Conservation (phyloP, 148 eudicot species). For the Drosera capensis region DNA sequence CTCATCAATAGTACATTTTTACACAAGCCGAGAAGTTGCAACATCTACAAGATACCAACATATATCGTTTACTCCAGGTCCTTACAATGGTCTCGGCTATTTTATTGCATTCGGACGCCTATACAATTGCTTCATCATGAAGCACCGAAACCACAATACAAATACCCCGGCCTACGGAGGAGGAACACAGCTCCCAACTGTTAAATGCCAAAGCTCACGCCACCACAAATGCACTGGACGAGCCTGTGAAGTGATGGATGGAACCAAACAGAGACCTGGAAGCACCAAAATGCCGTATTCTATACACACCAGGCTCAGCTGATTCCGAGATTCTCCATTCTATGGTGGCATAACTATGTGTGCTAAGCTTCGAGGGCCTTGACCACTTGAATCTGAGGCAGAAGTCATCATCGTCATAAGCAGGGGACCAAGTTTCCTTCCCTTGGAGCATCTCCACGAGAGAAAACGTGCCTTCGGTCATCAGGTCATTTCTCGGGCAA, state of each 20-base stretch:
- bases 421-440: conserved; percentile 53
- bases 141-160: too few relatives aligned
- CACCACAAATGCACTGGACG: conserved; percentile 78
- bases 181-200: too few relatives aligned
- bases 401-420: conserved; percentile 81
- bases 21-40: too few relatives aligned
- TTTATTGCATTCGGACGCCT: too few relatives aligned
- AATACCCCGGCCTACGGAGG: too few relatives aligned
- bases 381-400: conserved; percentile 76
- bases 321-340: conserved; percentile 68
- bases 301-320: conserved; percentile 54
- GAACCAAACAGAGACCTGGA: conserved; percentile 51
- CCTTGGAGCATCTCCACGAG: conserved; percentile 63
- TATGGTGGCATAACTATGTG: conserved; percentile 56
- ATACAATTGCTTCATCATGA: too few relatives aligned
- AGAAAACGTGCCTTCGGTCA: conserved; percentile 87
- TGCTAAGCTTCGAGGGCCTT: conserved; percentile 51
- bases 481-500: conserved; percentile 84
- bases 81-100: too few relatives aligned
- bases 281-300: conserved; percentile 86
- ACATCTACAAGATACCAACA: too few relatives aligned
- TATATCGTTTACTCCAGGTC: too few relatives aligned
- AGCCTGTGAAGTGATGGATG: conserved; percentile 55
- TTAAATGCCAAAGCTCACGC: too few relatives aligned
- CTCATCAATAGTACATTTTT: too few relatives aligned